Evolutionary conservation across 108 stramenopile species (phyloP), one percentile per base, ranked within the genome.

Genomic region (Chaetoceros tenuissimus): DNA sequence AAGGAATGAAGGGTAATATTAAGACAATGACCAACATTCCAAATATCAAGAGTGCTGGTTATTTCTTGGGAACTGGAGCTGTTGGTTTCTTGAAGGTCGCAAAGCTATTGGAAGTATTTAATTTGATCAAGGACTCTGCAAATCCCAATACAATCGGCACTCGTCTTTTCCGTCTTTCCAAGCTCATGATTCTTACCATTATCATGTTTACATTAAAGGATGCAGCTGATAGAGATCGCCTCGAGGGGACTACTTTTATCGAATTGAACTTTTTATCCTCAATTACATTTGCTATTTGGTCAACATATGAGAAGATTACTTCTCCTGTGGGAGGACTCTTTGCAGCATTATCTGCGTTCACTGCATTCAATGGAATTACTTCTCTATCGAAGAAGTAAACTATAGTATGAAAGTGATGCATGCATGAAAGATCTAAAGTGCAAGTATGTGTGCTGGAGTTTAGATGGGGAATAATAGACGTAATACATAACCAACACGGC

Each of bases 211-310:
- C 77, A 0, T 59, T 87, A 29, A 81, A 83, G 49, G 81, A 82
- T 67, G 82, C 82, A 2, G 80, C 77, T 18, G 80, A 87, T 55
- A 77, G 80, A 1, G 68, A 77, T 53, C 66, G 80, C 24, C 60
- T 87, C 28, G 61, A 49, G 1, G 82, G 80, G 46, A 79, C 82
- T 1, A 83, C 86, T 0, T 83, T 83, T 48, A 74, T 87, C 16
- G 62, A 81, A 48, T 45, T 87, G 24, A 87, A 87, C 56, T 59
- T 58, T 53, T 53, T 81, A 46, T 59, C 19, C 20, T 52, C 60
- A 18, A 20, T 61, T 10, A 47, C 28, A 19, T 61, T 61, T 17
- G 25, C 18, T 13, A 26, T 25, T 40, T 40, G 34, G 34, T 5
- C 34, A 10, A 13, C 34, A 40, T 51, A 10, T 51, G 49, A 26